A percentile compares a stretch with the other conserved stretches of the same genome.
Evolutionary conservation across 495 filamentous ascomycete species (phyloP).

Genomic region (Neurospora sp.): DNA sequence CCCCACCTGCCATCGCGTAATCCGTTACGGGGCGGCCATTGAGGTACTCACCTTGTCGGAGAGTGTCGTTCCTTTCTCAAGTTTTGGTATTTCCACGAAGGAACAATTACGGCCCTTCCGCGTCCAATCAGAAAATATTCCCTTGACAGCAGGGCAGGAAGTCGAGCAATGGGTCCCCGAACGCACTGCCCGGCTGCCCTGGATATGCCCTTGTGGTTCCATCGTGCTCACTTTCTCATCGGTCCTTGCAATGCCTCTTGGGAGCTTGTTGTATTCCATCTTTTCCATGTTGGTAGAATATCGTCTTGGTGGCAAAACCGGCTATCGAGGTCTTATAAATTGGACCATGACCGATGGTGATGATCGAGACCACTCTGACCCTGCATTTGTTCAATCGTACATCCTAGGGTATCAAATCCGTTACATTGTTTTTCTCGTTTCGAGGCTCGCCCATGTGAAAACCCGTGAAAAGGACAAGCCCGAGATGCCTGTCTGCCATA

Average conservation of each 20-base stretch:
- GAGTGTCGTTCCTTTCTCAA: not conserved
- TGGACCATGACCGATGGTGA: not conserved
- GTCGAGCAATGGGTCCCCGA: not conserved
- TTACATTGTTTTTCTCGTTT: not conserved
- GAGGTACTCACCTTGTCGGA: not conserved
- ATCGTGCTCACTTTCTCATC: not conserved
- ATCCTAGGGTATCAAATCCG: slow-evolving; percentile 11
- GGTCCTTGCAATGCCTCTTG: not conserved
- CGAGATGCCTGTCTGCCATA: not conserved
- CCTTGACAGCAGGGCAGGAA: not conserved
- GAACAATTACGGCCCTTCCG: not conserved
- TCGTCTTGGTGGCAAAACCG: not conserved
- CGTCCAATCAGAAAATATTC: not conserved
- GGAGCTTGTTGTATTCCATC: not conserved
- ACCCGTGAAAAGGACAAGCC: not conserved
- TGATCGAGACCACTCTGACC: not conserved
- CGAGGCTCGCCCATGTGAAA: not conserved
- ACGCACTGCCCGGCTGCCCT: not conserved
- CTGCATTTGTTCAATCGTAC: not conserved
- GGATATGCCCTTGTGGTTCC: not conserved
- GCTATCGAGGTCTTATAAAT: not conserved
- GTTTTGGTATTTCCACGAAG: not conserved
- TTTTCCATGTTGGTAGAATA: not conserved
- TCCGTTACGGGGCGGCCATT: not conserved
- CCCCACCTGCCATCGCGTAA: not conserved